Conservation (phyloP, 192 early-diverging fungal species). For the Helicostylum pulchrum region DNA sequence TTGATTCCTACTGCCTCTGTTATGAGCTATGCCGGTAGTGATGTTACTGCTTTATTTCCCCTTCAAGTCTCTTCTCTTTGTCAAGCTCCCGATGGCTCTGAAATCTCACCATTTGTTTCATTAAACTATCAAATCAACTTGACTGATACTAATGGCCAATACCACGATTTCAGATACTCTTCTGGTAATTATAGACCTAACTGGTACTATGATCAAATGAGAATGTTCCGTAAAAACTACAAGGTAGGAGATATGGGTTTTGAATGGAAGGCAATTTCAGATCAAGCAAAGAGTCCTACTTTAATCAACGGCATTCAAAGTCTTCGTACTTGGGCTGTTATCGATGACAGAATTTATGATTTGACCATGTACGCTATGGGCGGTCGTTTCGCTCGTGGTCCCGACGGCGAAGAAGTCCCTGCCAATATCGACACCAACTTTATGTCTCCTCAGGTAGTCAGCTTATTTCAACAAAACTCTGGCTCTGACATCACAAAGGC, state of each 20-base stretch:
- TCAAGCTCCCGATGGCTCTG: constrained; percentile 42
- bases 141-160: constrained; percentile 24
- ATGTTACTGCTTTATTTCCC: constrained; percentile 63
- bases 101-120: constrained; percentile 36
- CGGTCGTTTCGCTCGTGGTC: constrained; percentile 32
- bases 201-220: constrained; percentile 43
- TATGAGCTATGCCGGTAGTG: constrained; percentile 58
- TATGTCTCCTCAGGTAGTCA: constrained; percentile 34
- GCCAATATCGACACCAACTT: constrained; percentile 39
- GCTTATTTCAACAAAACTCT: constrained; percentile 41
- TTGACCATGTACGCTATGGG: constrained; percentile 58
- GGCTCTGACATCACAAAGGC: constrained; percentile 50
- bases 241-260: constrained; percentile 60
- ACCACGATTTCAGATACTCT: constrained; percentile 26
- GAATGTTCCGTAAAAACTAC: constrained; percentile 48
- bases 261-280: constrained; percentile 53
- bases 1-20: constrained; percentile 48
- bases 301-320: constrained; percentile 72
- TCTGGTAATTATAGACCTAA: constrained; percentile 12
- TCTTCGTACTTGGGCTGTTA: constrained; percentile 51
- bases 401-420: constrained; percentile 26
- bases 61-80: constrained; percentile 55
- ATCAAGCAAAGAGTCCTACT: constrained; percentile 42
- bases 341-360: constrained; percentile 66
- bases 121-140: constrained; percentile 49